These are phyloP conservation scores for Aspergillus vadensis DNA, from an alignment of 2,329 filamentous ascomycete species.

Conservation along the genomic window DNA sequence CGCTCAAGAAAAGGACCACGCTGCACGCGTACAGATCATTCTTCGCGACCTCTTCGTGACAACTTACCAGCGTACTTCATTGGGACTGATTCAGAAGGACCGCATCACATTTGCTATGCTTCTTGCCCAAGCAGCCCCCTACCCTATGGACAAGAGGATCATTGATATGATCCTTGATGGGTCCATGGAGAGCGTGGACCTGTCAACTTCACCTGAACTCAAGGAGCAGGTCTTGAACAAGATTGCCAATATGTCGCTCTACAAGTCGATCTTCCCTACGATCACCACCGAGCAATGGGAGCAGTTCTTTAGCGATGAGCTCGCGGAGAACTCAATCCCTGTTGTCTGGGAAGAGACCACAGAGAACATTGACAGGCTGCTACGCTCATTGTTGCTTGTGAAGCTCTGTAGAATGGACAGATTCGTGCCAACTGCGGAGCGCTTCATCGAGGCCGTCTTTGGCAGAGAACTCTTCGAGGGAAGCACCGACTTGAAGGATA, in stretches of 20 bases:
- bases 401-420: conserved; percentile 95
- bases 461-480: conserved; percentile 79
- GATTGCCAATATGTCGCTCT: conserved; percentile 67
- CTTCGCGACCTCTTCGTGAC: conserved; percentile 88
- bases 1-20: conserved; percentile 70
- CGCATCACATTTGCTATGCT: conserved; percentile 92
- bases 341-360: conserved; percentile 68
- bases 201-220: conserved; percentile 67
- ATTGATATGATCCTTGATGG: conserved; percentile 86
- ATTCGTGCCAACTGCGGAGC: conserved; percentile 88
- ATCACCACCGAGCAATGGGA: conserved; percentile 71
- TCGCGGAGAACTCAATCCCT: conserved; percentile 83
- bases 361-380: conserved; percentile 70
- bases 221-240: conserved; percentile 69
- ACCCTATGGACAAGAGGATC: conserved; percentile 87
- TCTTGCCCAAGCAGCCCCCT: conserved; percentile 92
- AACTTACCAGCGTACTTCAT: conserved; percentile 88
- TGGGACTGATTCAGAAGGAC: conserved; percentile 90
- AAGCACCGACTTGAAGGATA: conserved; percentile 80
- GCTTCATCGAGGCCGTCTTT: conserved; percentile 85
- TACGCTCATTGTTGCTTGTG: conserved; percentile 83
- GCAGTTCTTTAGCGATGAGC: conserved; percentile 78
- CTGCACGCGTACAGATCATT: conserved; percentile 82
- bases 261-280: conserved; percentile 71
- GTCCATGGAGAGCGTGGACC: conserved; percentile 71